Evolutionary conservation across 345 rosid genomes (phyloP), one percentile per base, ranked within the genome.

Genomic region (Erodium maritimum): DNA sequence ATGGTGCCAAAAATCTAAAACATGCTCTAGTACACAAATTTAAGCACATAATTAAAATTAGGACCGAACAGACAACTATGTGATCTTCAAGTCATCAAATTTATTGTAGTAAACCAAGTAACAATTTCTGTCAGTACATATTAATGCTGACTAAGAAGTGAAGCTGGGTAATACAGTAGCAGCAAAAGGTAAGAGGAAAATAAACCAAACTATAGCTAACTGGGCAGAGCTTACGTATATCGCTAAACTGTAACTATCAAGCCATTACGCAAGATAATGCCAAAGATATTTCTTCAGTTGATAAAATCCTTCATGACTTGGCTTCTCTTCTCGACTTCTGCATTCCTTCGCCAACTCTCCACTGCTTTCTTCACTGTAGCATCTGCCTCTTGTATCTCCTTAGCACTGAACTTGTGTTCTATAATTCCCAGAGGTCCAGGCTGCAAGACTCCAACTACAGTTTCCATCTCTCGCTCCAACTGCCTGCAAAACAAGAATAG

Each of bases 371-470:
- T 58, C 33, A 86, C 93, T 3, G 80, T 70, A 64, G 82, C 90
- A 65, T 76, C 80, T 0, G 96, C 95, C 24, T 75, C 72, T 0
- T 58, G 65, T 17, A 91, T 76, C 75, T 91, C 90, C 70, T 81
- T 79, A 1, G 74, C 76, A 1, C 88, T 77, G 77, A 88, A 91
- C 68, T 88, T 84, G 82, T 86, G 96, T 66, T 91, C 93, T 50
- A 84, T 75, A 50, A 86, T 81, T 52, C 95, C 96, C 69, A 86
- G 52, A 11, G 98, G 95, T 51, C 95, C 98, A 25, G 95, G 96
- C 70, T 86, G 95, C 67, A 86, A 75, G 20, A 88, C 93, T 67
- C 70, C 81, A 57, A 86, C 70, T 67, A 86, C 95, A 14, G 90
- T 91, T 71, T 88, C 95, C 66, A 81, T 79, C 67, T 91, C 98